These are phyloP conservation scores for Podospora pseudocomata DNA, from an alignment of 495 filamentous ascomycete genomes.

Conservation along the genomic window DNA sequence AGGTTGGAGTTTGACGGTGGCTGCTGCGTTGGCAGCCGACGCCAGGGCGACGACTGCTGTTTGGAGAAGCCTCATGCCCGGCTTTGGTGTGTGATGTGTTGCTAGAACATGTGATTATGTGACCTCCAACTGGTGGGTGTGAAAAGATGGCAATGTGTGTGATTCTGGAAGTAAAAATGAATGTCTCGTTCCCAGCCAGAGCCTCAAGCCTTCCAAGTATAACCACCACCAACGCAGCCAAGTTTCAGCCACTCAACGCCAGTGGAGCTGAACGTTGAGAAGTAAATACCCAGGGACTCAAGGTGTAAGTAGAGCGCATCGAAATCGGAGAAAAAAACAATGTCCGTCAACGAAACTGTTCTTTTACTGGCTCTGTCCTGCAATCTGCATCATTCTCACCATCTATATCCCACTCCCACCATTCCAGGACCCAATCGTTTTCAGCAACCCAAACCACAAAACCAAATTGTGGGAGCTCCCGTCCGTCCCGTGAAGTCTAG, in stretches of 20 bases:
- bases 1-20: background rate
- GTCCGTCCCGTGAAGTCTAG: background rate
- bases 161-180: background rate
- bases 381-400: background rate
- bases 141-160: background rate
- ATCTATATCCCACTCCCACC: background rate
- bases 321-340: background rate
- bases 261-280: background rate
- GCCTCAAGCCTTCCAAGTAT: background rate
- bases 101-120: background rate
- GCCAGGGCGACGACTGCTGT: background rate
- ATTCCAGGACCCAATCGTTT: background rate
- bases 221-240: background rate
- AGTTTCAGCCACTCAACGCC: background rate
- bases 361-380: background rate
- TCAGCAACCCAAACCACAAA: background rate
- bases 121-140: background rate
- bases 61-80: background rate
- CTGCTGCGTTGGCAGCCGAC: background rate
- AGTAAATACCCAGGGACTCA: background rate
- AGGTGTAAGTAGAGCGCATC: background rate
- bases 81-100: background rate
- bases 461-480: background rate
- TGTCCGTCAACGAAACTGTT: background rate
- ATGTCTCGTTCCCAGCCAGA: background rate